Base-by-base conservation (phyloP, 352 stramenopile species). In the Globisporangium viniferum region DNA sequence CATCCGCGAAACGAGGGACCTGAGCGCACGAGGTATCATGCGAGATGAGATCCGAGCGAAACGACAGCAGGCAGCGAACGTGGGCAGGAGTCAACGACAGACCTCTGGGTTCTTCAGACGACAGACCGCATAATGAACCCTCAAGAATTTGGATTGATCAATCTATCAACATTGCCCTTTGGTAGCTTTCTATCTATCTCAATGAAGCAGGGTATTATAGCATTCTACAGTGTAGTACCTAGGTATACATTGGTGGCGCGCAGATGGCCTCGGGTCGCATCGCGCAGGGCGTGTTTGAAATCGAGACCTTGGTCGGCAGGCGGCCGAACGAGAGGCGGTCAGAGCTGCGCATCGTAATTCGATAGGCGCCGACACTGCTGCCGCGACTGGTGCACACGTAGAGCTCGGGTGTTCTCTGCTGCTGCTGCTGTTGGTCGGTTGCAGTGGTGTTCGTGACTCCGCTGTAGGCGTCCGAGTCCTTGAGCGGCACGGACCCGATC, bases 401-500 rank as follows among this genome's bases (percentile, higher is more conserved):
- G 51, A 87, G 63, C 56, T 82, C 71, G 9, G 73, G 64, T 20
- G 62, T 49, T 12, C 73, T 73, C 53, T 81, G 66, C 12, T 74
- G 41, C 41, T 48, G 41, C 6, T 48, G 41, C 2, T 5, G 10
- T 9, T 20, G 66, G 4, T 73, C 68, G 20, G 67, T 72, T 15
- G 62, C 67, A 36, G 74, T 75, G 0, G 41, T 48, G 5, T 7
- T 48, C 15, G 41, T 48, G 14, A 18, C 41, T 20, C 66, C 60
- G 27, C 69, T 67, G 33, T 73, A 78, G 0, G 76, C 79, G 6
- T 77, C 73, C 1, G 49, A 57, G 8, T 62, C 36, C 60, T 33
- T 75, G 48, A 24, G 70, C 14, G 76, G 76, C 12, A 86, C 79
- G 12, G 82, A 65, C 5, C 71, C 72, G 33, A 90, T 54, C 0